Percentiles rank a stretch among this genome's conserved stretches.
Conservation (phyloP, 2,329 filamentous ascomycete genomes). For the Diaporthe capsici region DNA sequence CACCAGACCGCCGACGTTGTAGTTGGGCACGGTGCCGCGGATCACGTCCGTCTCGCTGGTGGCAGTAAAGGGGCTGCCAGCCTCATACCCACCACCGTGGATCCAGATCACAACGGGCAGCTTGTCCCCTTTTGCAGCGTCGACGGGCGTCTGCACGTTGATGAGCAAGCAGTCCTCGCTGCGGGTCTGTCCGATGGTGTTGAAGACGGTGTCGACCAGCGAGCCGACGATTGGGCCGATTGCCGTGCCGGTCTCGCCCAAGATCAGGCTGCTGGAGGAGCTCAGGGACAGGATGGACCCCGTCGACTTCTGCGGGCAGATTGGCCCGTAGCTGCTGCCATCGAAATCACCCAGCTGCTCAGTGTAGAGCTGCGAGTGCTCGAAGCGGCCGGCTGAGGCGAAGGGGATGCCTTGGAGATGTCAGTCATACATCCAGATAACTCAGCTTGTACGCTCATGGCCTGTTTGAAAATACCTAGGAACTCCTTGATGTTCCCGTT, state of each 20-base stretch:
- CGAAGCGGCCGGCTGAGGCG: constrained; percentile 8
- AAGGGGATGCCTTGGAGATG: background rate
- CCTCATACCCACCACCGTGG: constrained; percentile 13
- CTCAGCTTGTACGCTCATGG: no score
- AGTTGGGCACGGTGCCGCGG: background rate
- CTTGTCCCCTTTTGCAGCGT: background rate
- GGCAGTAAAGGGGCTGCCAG: background rate
- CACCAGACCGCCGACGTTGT: constrained; percentile 3
- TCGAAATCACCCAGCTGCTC: constrained; percentile 8
- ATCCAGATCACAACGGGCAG: constrained; percentile 36
- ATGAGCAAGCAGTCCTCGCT: constrained; percentile 30
- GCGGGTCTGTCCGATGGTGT: constrained; percentile 7
- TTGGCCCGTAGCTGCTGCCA: constrained; percentile 2
- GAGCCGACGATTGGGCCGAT: constrained; percentile 1
- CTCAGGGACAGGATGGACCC: background rate
- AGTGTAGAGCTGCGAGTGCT: constrained; percentile 13
- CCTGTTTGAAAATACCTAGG: background rate
- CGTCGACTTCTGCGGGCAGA: background rate
- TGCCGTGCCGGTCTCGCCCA: background rate
- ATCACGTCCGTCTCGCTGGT: background rate
- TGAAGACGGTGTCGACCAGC: background rate
- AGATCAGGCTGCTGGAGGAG: background rate
- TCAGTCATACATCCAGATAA: background rate
- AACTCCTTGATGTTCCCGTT: constrained; percentile 13
- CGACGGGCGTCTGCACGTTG: constrained; percentile 11